A percentile compares a stretch with the other conserved stretches of the same genome.
Conservation (phyloP, 148 eudicot species). For the Polygonum maritimum region DNA sequence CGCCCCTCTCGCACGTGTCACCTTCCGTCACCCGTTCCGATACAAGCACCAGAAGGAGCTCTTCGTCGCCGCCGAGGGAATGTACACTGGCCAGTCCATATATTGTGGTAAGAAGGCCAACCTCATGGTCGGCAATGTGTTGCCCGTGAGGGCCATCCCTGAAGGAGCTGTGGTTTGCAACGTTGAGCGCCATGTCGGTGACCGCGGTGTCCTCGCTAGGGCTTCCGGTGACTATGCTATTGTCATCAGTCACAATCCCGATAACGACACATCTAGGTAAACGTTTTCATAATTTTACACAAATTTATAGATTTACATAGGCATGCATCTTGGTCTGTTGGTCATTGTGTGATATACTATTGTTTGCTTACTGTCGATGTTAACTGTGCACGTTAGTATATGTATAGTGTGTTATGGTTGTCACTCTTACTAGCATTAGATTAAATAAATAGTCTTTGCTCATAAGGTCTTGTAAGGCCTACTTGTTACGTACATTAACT, state of each 20-base stretch:
- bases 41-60: conserved; percentile 12
- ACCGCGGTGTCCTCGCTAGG: conserved; percentile 9
- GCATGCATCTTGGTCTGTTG: too few relatives aligned
- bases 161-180: conserved; percentile 7
- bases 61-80: conserved; percentile 7
- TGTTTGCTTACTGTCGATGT: too few relatives aligned
- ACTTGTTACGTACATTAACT: too few relatives aligned
- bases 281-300: too few relatives aligned
- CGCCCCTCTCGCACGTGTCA: conserved; percentile 4
- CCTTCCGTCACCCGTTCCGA: conserved; percentile 6
- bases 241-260: conserved; percentile 10
- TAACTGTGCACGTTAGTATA: too few relatives aligned
- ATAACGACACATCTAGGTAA: conserved; percentile 4
- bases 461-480: too few relatives aligned
- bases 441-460: too few relatives aligned
- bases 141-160: conserved; percentile 2
- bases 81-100: conserved; percentile 10
- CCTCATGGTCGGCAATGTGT: conserved; percentile 1
- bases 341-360: too few relatives aligned
- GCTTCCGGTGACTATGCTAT: conserved; percentile 9
- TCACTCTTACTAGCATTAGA: too few relatives aligned
- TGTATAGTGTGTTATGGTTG: too few relatives aligned
- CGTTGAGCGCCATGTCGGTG: conserved; percentile 1
- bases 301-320: too few relatives aligned
- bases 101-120: conserved; percentile 7